Conservation (phyloP, 2,329 filamentous ascomycete genomes). For the Fusarium beomiforme region DNA sequence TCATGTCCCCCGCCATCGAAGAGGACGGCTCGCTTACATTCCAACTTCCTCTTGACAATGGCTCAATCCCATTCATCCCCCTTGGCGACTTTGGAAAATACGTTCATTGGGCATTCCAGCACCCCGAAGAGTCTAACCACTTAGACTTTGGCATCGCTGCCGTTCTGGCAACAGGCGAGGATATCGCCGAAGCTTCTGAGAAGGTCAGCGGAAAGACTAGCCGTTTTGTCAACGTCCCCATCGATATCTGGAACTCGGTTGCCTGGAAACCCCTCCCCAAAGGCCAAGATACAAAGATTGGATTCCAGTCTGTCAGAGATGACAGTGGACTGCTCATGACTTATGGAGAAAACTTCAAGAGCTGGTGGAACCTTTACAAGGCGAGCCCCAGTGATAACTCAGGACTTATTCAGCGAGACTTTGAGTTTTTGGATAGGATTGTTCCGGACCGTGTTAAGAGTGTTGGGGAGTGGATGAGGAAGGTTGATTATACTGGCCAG, state of each 20-base stretch:
- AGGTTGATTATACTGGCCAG: not conserved
- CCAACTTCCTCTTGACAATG: not conserved
- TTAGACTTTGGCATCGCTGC: not conserved
- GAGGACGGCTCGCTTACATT: not conserved
- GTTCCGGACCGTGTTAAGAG: not conserved
- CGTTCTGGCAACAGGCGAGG: not conserved
- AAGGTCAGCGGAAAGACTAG: not conserved
- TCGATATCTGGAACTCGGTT: not conserved
- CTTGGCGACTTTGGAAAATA: not conserved
- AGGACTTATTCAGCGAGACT: not conserved
- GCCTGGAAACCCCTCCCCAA: not conserved
- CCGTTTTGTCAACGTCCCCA: fast-evolving
- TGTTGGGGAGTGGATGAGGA: not conserved
- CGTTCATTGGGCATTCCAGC: fast-evolving
- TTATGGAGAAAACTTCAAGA: not conserved
- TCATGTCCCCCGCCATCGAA: not conserved
- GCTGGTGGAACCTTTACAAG: not conserved
- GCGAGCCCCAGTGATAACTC: not conserved
- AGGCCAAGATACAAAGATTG: not conserved
- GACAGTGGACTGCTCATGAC: not conserved
- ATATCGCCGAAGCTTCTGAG: not conserved
- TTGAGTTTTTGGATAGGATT: not conserved
- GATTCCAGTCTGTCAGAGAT: not conserved
- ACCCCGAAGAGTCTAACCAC: not conserved
- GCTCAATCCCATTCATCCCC: not conserved